Percentiles rank a stretch among this genome's conserved stretches.
phyloP scores from a whole-genome alignment of 1,284 basidiomycete species.

The Lentinula novae-zelandiae region DNA sequence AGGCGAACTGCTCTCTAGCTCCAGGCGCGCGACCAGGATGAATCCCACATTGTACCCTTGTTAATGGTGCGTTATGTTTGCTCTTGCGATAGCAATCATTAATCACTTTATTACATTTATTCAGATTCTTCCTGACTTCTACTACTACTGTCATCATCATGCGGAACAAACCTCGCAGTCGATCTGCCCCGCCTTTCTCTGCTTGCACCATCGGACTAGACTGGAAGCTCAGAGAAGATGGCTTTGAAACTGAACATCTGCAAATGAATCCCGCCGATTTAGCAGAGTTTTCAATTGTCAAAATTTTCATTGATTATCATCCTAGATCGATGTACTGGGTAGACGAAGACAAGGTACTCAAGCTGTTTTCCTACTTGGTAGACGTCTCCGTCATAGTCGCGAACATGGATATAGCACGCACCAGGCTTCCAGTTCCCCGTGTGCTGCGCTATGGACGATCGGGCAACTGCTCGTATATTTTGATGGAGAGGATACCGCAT shows the following conservation, averaged over 20 bases:
- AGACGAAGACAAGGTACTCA: neutral
- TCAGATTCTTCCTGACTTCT: no score
- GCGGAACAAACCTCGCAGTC: neutral
- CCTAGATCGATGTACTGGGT: neutral
- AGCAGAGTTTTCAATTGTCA: neutral
- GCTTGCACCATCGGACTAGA: neutral
- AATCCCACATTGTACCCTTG: no score
- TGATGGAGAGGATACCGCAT: conserved; percentile 6
- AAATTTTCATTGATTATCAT: neutral
- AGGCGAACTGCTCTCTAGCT: no score
- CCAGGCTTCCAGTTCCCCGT: neutral
- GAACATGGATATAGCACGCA: neutral
- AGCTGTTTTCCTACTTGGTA: neutral
- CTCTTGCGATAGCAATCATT: no score
- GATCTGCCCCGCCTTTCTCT: conserved; percentile 4
- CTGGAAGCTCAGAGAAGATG: neutral
- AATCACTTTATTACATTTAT: no score
- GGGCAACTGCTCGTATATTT: conserved; percentile 1
- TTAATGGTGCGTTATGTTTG: no score
- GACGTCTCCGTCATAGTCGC: neutral
- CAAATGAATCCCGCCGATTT: neutral
- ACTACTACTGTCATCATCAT: neutral
- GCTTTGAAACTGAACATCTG: neutral
- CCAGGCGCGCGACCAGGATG: no score
- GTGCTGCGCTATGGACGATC: neutral